phyloP scores from a whole-genome alignment of 2,329 filamentous ascomycete genomes.

The Nigrospora osmanthi region DNA sequence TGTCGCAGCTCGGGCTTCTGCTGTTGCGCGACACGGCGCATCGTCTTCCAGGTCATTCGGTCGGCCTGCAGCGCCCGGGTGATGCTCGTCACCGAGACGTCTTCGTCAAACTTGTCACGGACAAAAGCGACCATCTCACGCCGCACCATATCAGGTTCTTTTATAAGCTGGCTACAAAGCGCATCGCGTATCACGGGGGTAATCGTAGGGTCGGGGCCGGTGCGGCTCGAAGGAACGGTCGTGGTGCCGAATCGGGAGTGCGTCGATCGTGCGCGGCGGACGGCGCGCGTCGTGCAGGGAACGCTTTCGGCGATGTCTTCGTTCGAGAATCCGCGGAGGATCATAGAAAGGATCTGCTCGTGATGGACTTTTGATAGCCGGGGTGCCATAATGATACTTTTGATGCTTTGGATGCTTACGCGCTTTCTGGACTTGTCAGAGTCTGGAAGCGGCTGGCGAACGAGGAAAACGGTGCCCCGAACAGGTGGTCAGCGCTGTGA shows the following conservation, averaged over 20 bases:
- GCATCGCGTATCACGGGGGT: background rate
- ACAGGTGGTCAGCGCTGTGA: background rate
- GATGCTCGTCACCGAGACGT: conserved; percentile 3
- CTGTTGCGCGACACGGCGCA: conserved; percentile 3
- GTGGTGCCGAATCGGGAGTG: background rate
- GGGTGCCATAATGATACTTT: background rate
- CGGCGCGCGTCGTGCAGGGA: background rate
- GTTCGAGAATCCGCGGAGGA: background rate
- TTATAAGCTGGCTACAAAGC: background rate
- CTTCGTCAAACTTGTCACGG: background rate
- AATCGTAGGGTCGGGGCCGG: background rate
- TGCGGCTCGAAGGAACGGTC: background rate
- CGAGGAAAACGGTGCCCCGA: background rate
- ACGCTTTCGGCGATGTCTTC: background rate
- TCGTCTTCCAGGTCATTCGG: conserved; percentile 2
- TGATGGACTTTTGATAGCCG: background rate
- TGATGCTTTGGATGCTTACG: background rate
- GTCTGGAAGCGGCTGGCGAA: background rate
- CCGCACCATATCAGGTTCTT: conserved; percentile 1
- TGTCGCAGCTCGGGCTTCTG: conserved; percentile 3
- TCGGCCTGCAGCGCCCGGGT: background rate
- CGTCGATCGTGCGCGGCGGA: background rate
- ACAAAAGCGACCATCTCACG: conserved; percentile 2
- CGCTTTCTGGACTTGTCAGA: no score
- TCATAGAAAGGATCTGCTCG: background rate